Conservation (phyloP, 805 yeast species). For the Candida taoyuanica region DNA sequence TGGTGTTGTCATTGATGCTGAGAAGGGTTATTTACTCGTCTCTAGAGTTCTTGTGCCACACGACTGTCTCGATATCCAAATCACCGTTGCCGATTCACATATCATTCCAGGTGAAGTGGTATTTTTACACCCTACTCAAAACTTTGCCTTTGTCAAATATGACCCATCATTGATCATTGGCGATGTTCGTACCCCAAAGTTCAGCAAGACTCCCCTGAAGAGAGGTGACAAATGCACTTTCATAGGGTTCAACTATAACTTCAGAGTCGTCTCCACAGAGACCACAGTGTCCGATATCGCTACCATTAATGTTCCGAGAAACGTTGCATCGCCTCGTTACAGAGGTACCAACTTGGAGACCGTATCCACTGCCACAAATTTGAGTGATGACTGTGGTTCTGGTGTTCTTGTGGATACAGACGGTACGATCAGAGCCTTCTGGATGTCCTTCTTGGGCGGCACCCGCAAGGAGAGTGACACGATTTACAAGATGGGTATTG, state of each 20-base stretch:
- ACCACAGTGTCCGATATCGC: slow-evolving; percentile 75
- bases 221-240: slow-evolving; percentile 78
- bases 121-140: slow-evolving; percentile 83
- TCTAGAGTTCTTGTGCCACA: slow-evolving; percentile 80
- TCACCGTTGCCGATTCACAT: slow-evolving; percentile 82
- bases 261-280: slow-evolving; percentile 66
- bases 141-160: slow-evolving; percentile 78
- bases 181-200: slow-evolving; percentile 62
- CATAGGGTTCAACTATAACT: slow-evolving; percentile 71
- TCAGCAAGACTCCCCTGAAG: slow-evolving; percentile 50
- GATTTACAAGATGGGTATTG: slow-evolving; percentile 70
- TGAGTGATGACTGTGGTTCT: slow-evolving; percentile 68
- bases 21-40: slow-evolving; percentile 71
- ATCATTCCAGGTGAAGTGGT: slow-evolving; percentile 75
- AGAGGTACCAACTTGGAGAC: slow-evolving; percentile 83
- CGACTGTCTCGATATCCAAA: slow-evolving; percentile 62
- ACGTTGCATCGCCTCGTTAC: slow-evolving; percentile 68
- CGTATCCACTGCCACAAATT: slow-evolving; percentile 64
- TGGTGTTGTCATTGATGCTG: slow-evolving; percentile 81
- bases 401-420: slow-evolving; percentile 75
- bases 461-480: slow-evolving; percentile 54
- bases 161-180: slow-evolving; percentile 73
- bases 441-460: slow-evolving; percentile 84
- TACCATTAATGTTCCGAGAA: slow-evolving; percentile 67
- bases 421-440: slow-evolving; percentile 78